These are phyloP conservation scores for Trebouxia sp. DNA, from an alignment of 139 green algal genomes.

Conservation along the genomic window DNA sequence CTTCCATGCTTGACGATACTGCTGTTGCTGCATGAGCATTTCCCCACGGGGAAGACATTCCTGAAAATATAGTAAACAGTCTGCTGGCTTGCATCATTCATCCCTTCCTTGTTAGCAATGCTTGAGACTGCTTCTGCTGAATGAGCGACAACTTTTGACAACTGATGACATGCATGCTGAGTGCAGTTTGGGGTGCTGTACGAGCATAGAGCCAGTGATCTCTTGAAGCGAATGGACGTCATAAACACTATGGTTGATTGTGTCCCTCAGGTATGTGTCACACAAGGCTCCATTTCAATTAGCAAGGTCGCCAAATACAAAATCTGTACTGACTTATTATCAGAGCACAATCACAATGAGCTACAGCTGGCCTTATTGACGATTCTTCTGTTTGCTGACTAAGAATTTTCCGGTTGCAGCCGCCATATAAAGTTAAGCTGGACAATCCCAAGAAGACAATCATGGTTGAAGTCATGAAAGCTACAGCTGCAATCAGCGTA, in stretches of 20 bases:
- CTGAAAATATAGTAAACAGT: no score
- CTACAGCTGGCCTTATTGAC: background rate
- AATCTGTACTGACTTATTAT: no score
- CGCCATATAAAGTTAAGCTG: conserved; percentile 57
- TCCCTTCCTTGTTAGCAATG: no score
- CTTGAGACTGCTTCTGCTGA: no score
- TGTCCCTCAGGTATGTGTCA: conserved; percentile 28
- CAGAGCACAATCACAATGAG: background rate
- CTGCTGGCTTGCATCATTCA: no score
- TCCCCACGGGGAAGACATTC: no score
- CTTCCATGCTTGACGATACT: no score
- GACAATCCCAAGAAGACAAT: conserved; percentile 47
- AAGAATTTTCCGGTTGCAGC: conserved; percentile 26
- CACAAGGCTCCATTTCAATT: no score
- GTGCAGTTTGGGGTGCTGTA: conserved; percentile 56
- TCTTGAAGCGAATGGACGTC: conserved; percentile 53
- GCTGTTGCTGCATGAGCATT: no score
- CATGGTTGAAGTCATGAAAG: conserved; percentile 54
- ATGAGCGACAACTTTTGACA: no score
- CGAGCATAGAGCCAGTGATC: conserved; percentile 43
- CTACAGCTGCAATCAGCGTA: conserved; percentile 45
- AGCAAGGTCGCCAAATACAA: background rate
- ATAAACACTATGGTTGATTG: conserved; percentile 53
- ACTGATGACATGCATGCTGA: background rate
- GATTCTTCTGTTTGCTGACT: background rate